A percentile compares a stretch with the other conserved stretches of the same genome.
Evolutionary conservation across 805 yeast genomes (phyloP).

Genomic region (Sugiyamaella floridensis): DNA sequence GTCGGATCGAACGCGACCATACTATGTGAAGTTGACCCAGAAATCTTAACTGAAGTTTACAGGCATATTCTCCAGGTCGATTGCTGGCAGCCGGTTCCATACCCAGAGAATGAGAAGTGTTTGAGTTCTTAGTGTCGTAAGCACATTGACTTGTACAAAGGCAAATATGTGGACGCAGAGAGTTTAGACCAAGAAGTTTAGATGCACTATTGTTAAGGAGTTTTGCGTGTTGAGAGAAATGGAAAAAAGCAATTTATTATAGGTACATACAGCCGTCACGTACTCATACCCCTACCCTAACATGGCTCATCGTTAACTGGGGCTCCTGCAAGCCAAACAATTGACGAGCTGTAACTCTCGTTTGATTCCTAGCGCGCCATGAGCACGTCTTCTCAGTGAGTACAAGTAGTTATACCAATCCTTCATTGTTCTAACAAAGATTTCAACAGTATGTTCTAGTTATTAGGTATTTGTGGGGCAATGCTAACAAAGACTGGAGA

Average conservation of each 20-base stretch:
- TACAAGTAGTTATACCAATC: neutral
- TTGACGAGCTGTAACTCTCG: neutral
- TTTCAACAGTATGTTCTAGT: conserved; percentile 21
- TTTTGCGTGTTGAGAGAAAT: too few species aligned
- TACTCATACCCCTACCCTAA: neutral
- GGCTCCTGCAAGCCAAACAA: neutral
- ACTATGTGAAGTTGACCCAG: neutral
- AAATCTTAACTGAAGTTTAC: neutral
- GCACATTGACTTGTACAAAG: too few species aligned
- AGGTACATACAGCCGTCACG: too few species aligned
- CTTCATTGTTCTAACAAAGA: conserved; percentile 4
- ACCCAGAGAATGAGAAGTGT: too few species aligned
- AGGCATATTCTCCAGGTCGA: neutral
- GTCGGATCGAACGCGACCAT: neutral
- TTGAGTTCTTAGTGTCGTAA: too few species aligned
- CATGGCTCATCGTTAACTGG: neutral
- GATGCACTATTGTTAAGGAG: too few species aligned
- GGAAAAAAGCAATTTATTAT: too few species aligned
- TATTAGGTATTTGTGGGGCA: neutral
- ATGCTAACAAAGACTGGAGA: conserved; percentile 47
- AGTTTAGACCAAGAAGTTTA: too few species aligned
- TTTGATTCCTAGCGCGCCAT: conserved; percentile 1
- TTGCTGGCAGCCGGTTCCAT: neutral
- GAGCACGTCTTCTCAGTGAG: conserved; percentile 33
- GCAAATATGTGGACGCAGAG: too few species aligned